Percentiles rank a stretch among this genome's conserved stretches.
Evolutionary conservation across 345 rosid genomes (phyloP).

Genomic region (Eucalyptus pumila): DNA sequence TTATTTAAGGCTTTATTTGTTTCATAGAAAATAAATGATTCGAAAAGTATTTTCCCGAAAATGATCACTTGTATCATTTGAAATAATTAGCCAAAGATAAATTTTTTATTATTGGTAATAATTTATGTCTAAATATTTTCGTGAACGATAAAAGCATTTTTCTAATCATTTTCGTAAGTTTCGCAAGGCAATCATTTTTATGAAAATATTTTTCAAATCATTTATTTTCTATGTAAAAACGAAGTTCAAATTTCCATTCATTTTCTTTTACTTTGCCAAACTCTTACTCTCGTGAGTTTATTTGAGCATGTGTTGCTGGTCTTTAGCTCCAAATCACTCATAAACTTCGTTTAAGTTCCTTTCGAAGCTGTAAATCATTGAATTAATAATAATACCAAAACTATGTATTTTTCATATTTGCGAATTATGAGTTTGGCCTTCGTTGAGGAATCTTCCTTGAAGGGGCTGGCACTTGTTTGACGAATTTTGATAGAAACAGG

Average conservation of each 20-base stretch:
- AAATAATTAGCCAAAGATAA: background rate
- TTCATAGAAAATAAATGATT: too few relatives aligned
- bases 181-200: too few relatives aligned
- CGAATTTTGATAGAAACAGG: background rate
- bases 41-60: fast-evolving
- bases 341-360: background rate
- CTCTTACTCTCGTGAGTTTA: background rate
- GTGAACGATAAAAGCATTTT: too few relatives aligned
- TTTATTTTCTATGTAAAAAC: too few relatives aligned
- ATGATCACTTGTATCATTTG: background rate
- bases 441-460: background rate
- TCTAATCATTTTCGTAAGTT: too few relatives aligned
- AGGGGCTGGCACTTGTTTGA: background rate
- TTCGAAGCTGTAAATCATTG: background rate
- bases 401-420: background rate
- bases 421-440: background rate
- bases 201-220: too few relatives aligned
- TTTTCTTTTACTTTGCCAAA: background rate
- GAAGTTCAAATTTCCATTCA: background rate
- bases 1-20: background rate
- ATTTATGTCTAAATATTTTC: too few relatives aligned
- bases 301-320: background rate
- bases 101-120: fast-evolving
- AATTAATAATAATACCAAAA: background rate
- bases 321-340: background rate